These are phyloP conservation scores for Craterostigma plantagineum DNA, from an alignment of 257 asterid genomes.

Conservation along the genomic window DNA sequence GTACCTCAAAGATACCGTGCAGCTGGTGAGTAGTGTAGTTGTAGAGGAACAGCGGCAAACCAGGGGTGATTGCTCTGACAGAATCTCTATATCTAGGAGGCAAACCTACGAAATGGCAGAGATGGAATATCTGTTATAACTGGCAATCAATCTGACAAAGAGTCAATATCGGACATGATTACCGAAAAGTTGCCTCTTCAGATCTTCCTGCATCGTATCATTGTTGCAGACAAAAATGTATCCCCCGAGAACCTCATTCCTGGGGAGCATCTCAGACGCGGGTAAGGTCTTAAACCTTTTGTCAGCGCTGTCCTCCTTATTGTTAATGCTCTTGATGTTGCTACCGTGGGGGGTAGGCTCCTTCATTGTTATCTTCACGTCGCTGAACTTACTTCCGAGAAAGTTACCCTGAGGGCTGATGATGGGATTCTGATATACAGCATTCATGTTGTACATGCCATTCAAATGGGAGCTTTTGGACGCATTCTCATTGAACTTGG, in stretches of 20 bases:
- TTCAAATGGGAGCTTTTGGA: constrained; percentile 24
- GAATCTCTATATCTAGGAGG: constrained; percentile 96
- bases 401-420: constrained; percentile 24
- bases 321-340: constrained; percentile 7
- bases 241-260: constrained; percentile 90
- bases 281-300: constrained; percentile 96
- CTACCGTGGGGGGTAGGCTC: constrained; percentile 21
- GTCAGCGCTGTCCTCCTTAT: constrained; percentile 25
- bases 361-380: constrained; percentile 26
- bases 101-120: constrained; percentile 26
- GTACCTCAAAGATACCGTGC: constrained; percentile 93
- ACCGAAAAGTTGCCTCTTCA: constrained; percentile 88
- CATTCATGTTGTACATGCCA: constrained; percentile 36
- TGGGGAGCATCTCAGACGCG: constrained; percentile 81
- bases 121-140: not conserved
- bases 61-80: constrained; percentile 94
- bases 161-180: constrained; percentile 4
- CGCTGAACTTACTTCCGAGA: constrained; percentile 33
- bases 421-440: constrained; percentile 44
- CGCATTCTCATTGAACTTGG: constrained; percentile 37
- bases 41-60: constrained; percentile 78
- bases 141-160: constrained; percentile 4
- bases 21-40: constrained; percentile 88
- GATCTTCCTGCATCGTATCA: constrained; percentile 93
- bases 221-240: constrained; percentile 94